Percentiles rank a stretch among this genome's conserved stretches.
These are phyloP conservation scores for Acacia acuminata DNA, from an alignment of 306 rosid genomes.

Conservation along the genomic window DNA sequence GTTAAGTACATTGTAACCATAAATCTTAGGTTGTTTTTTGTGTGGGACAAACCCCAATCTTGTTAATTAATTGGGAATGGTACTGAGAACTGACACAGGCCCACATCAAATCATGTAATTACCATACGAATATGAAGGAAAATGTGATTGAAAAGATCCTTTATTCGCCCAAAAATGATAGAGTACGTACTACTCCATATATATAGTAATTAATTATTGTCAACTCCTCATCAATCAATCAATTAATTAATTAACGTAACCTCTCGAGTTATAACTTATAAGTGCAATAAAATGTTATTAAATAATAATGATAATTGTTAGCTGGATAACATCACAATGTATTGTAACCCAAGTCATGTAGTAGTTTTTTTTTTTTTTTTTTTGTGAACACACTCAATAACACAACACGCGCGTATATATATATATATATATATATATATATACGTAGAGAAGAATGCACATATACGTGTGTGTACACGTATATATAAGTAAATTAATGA, in stretches of 20 bases:
- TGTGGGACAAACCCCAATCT: no score
- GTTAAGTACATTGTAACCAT: background rate
- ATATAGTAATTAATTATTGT: no score
- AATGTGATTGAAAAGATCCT: background rate
- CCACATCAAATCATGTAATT: background rate
- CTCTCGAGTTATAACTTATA: background rate
- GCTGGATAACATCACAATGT: background rate
- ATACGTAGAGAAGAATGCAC: no score
- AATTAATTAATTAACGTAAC: no score
- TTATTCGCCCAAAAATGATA: background rate
- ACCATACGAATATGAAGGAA: background rate
- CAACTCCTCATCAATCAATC: no score
- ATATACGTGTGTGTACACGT: no score
- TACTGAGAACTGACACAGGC: background rate
- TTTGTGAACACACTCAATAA: background rate
- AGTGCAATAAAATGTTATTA: background rate
- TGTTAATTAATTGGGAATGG: background rate
- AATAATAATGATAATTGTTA: slow-evolving; percentile 5
- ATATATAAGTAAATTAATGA: no score
- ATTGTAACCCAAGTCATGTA: background rate
- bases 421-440: no score
- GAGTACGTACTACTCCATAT: no score
- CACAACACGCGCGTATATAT: background rate
- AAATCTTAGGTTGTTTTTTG: background rate
- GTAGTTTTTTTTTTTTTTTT: no score